Base-by-base conservation (phyloP, 768 basidiomycete species). In the Amanita polypyramis region DNA sequence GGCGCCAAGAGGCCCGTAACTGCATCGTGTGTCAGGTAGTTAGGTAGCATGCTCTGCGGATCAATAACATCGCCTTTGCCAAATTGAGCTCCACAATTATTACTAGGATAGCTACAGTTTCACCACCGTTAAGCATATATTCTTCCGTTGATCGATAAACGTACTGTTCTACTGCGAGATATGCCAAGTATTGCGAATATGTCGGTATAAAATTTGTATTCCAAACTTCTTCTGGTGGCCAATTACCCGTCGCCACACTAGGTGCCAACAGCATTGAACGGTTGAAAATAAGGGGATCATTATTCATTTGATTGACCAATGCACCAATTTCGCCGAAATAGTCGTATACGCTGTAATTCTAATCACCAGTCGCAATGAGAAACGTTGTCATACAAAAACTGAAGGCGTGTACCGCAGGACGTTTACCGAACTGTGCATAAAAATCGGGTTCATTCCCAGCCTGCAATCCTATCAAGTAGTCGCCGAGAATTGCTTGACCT, bases 361-460 rank as follows among this genome's bases (percentile, higher is more conserved):
- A 23, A 45, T 32, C 5, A 17, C 8, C 29, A 32, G 35, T 48
- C 20, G 9, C 5, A 44, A 21, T 12, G 19, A 32, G 12, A 29
- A 43, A 15, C 14, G 6, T 38, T 27, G 20, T 17, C 9, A 32
- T 17, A n/a, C 15, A 15, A 27, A 29, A 40, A 61, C 2, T 51
- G n/a, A 50, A 27, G 27, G 6, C 46, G n/a, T 61, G 8, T 63
- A 70, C 59, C 57, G 50, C 8, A 69, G 63, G 59, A 15, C 74
- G 69, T 57, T 73, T 70, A 0, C 60, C 62, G 52, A 73, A 73
- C 20, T 54, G 53, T 82, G 8, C 42, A 38, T 50, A 90, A 53
- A 87, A 73, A 66, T 91, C 86, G 12, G 85, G 86, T 62, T 89
- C 86, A 58, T 89, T 87, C 2, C 80, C 85, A 1, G 79, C 74